A percentile compares a stretch with the other conserved stretches of the same genome.
Conservation (phyloP, 140 eudicot species). For the Erigeron philadelphicus region DNA sequence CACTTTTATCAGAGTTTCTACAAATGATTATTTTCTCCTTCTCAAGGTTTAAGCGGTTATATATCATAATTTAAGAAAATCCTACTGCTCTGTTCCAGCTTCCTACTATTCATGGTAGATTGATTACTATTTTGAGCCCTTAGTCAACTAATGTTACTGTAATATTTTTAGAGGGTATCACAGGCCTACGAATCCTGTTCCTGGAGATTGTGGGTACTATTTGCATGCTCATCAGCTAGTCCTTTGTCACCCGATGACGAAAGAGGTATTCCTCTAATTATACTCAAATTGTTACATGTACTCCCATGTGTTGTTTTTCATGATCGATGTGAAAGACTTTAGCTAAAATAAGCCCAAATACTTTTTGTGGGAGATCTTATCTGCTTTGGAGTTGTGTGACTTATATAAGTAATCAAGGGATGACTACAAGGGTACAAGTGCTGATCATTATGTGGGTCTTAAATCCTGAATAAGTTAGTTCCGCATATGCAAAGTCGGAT, state of each 20-base stretch:
- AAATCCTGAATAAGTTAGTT: too few species aligned
- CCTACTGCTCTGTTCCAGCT: neutral
- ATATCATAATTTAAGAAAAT: neutral
- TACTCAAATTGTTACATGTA: neutral
- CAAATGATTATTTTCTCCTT: neutral
- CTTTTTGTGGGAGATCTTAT: too few species aligned
- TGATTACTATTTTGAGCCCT: neutral
- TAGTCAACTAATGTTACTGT: neutral
- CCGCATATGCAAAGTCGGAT: too few species aligned
- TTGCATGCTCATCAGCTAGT: slow-evolving; percentile 80
- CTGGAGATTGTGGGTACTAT: slow-evolving; percentile 97
- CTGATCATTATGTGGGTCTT: too few species aligned
- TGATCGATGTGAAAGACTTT: too few species aligned
- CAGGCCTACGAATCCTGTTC: slow-evolving; percentile 87
- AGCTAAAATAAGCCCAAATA: too few species aligned
- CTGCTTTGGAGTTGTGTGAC: too few species aligned
- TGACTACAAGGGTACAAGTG: too few species aligned
- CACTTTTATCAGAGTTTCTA: neutral
- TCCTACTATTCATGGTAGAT: neutral
- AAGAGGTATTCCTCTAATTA: slow-evolving; percentile 48
- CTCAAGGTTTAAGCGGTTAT: neutral
- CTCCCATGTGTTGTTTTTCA: slow-evolving; percentile 1
- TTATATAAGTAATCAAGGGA: too few species aligned
- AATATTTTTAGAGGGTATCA: slow-evolving; percentile 58
- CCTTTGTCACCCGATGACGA: slow-evolving; percentile 61